Conservation (phyloP, 805 yeast species). For the Danielia reshetovae region DNA sequence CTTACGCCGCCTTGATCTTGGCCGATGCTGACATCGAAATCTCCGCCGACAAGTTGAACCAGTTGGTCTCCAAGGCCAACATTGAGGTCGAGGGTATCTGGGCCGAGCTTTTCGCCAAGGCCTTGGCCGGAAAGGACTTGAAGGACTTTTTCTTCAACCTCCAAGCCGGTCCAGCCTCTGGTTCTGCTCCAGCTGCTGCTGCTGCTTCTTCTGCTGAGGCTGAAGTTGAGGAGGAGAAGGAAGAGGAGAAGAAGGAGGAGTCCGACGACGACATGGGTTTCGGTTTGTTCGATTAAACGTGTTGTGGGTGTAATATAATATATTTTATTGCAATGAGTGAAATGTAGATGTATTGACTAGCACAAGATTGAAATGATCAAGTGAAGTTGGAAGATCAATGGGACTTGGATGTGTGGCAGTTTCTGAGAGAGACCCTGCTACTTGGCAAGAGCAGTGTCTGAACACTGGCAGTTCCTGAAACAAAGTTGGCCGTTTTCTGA, state of each 20-base stretch:
- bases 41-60: conserved; percentile 41
- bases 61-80: conserved; percentile 40
- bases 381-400: too few species aligned
- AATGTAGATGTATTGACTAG: too few species aligned
- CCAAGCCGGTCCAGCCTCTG: conserved; percentile 43
- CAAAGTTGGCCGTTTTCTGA: too few species aligned
- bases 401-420: too few species aligned
- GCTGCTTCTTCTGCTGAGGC: conserved; percentile 34
- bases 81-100: conserved; percentile 44
- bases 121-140: conserved; percentile 45
- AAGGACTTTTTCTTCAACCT: conserved; percentile 48
- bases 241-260: conserved; percentile 27
- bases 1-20: conserved; percentile 49
- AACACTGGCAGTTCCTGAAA: too few species aligned
- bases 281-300: conserved; percentile 41
- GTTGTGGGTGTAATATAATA: too few species aligned
- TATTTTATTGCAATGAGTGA: too few species aligned
- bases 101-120: conserved; percentile 47
- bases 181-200: conserved; percentile 34
- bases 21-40: conserved; percentile 47
- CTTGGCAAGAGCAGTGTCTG: too few species aligned
- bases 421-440: too few species aligned
- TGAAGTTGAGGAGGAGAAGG: conserved; percentile 28
- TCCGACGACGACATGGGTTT: conserved; percentile 41
- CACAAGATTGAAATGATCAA: too few species aligned